These are phyloP conservation scores for Arthonia radiata DNA, from an alignment of 495 filamentous ascomycete species.

Conservation along the genomic window DNA sequence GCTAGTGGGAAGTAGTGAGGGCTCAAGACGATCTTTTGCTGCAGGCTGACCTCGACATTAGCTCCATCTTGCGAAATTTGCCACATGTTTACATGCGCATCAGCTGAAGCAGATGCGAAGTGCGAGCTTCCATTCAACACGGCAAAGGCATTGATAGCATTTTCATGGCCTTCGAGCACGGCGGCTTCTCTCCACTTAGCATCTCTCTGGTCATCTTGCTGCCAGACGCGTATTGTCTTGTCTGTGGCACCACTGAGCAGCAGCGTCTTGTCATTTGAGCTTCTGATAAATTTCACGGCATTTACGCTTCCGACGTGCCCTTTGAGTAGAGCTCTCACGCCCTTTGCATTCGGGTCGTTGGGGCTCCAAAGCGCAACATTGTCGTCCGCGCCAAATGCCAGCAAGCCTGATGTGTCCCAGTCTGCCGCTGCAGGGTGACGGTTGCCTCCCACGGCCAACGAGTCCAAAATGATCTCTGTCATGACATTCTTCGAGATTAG, in stretches of 20 bases:
- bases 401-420: conserved; percentile 48
- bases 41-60: too few relatives aligned
- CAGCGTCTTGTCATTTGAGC: conserved; percentile 17
- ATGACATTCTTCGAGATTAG: too few relatives aligned
- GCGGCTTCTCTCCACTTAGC: conserved; percentile 18
- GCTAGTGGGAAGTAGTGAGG: conserved; percentile 63
- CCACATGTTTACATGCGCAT: conserved; percentile 69
- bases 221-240: conserved; percentile 55
- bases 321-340: conserved; percentile 43
- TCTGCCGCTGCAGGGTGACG: conserved; percentile 73
- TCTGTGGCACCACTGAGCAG: conserved; percentile 68
- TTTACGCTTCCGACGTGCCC: conserved; percentile 68
- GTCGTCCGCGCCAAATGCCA: conserved; percentile 74
- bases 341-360: conserved; percentile 10
- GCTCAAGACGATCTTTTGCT: conserved; percentile 47
- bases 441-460: conserved; percentile 72
- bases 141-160: conserved; percentile 58
- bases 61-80: conserved; percentile 21
- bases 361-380: conserved; percentile 75
- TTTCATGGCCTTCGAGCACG: conserved; percentile 36
- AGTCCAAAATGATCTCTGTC: conserved; percentile 16
- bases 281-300: conserved; percentile 53
- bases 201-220: conserved; percentile 2
- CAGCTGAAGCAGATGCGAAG: conserved; percentile 51
- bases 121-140: conserved; percentile 25